Percentiles rank a stretch among this genome's conserved stretches.
phyloP scores from a whole-genome alignment of 352 stramenopile genomes.

The Pythium monospermum region DNA sequence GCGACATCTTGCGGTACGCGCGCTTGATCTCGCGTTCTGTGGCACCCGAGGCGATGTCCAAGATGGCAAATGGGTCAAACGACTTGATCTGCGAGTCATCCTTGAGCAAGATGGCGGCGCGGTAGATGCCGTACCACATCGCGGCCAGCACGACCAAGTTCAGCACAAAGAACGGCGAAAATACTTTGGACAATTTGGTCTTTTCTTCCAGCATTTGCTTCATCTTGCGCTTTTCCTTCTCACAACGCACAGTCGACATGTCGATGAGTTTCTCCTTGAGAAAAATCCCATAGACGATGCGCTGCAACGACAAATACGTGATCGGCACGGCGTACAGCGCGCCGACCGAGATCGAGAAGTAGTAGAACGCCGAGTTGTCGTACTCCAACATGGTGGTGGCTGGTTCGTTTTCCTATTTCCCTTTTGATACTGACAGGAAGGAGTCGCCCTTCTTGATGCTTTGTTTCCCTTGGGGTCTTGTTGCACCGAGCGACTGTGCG shows the following conservation, averaged over 20 bases:
- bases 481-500: background rate
- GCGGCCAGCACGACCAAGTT: slow-evolving; percentile 67
- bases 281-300: slow-evolving; percentile 87
- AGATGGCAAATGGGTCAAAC: slow-evolving; percentile 97
- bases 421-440: too few relatives aligned
- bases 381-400: slow-evolving; percentile 92
- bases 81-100: slow-evolving; percentile 97
- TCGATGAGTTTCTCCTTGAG: slow-evolving; percentile 86
- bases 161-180: slow-evolving; percentile 67
- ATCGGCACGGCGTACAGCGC: slow-evolving; percentile 95
- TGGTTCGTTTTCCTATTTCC: too few relatives aligned
- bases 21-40: slow-evolving; percentile 95
- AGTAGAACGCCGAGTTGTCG: slow-evolving; percentile 99
- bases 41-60: slow-evolving; percentile 90
- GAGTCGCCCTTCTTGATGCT: background rate
- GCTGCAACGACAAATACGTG: slow-evolving; percentile 87
- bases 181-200: slow-evolving; percentile 80
- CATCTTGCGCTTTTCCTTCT: slow-evolving; percentile 80
- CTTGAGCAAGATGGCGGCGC: slow-evolving; percentile 88
- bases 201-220: slow-evolving; percentile 84
- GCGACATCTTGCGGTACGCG: slow-evolving; percentile 91
- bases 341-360: slow-evolving; percentile 97
- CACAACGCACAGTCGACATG: slow-evolving; percentile 72
- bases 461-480: too few relatives aligned
- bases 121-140: slow-evolving; percentile 86